Evolutionary conservation across 768 basidiomycete genomes (phyloP), one percentile per base, ranked within the genome.

Genomic region (Pisolithus microcarpus): DNA sequence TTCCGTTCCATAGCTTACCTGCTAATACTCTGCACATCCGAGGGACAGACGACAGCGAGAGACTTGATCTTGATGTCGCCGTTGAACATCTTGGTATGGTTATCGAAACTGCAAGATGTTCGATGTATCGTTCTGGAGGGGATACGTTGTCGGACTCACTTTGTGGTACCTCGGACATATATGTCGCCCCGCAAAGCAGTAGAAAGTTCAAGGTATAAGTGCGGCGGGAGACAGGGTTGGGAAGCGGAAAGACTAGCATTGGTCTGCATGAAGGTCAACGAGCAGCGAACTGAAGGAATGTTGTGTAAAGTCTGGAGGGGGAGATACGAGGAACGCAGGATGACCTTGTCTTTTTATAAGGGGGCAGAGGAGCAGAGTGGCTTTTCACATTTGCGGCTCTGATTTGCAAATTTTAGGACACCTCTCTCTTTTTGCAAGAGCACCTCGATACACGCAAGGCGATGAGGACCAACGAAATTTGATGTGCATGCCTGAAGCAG

Each of bases 21-120:
- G 77, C 85, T 89, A 43, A 94, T 82, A 61, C 94, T 89, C 52
- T 81, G 74, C 1, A 90, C 87, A 55, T 91, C 85, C 28, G 84
- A 62, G 1, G 92, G 91, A 49, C 82, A 83, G 0, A 76, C 82
- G 13, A 91, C 78, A 9, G 81, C 82, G 56, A 79, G 72, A 9
- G 88, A 77, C 1, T 65, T 56, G 26, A 78, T 74, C 42, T 77
- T 70, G 36, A 91, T 77, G 50, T 86, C 86, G 5, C 87, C 89
- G 56, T 91, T 91, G 74, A 91, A 91, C 49, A 90, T 75, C 31
- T 65, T 75, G 5, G 68, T 59, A 36, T 60, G 61, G 16, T 66
- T 55, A 38, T 37, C 34, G 43, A 67, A 69, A 46, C 67, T 69
- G 34, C 21, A 8, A 31, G 52, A 44, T 40, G 43, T 34, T 53